These are phyloP conservation scores for Cytospora mali DNA, from an alignment of 2,329 filamentous ascomycete species.

Conservation along the genomic window DNA sequence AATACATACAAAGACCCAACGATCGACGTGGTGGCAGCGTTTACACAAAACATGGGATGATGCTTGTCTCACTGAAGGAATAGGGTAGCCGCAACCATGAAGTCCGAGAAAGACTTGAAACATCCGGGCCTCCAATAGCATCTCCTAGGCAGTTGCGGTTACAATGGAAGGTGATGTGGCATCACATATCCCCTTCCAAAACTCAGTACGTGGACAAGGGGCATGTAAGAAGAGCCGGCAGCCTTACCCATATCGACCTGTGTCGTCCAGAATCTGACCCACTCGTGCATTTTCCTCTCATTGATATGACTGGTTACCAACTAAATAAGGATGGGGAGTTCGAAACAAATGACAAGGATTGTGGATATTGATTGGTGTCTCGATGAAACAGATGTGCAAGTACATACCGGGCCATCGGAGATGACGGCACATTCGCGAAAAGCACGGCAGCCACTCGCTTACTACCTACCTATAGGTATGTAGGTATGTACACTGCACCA, in stretches of 20 bases:
- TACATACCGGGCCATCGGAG: background rate
- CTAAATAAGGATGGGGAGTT: background rate
- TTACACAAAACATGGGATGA: background rate
- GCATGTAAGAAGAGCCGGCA: background rate
- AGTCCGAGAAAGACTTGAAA: background rate
- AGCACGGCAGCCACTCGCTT: background rate
- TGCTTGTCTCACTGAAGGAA: background rate
- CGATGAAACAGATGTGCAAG: background rate
- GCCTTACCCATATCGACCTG: background rate
- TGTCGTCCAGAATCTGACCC: background rate
- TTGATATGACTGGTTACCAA: background rate
- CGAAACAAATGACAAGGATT: background rate
- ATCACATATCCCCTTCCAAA: background rate
- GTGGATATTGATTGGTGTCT: background rate
- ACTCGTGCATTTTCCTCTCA: background rate
- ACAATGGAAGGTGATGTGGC: background rate
- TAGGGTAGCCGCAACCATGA: background rate
- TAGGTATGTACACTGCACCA: background rate
- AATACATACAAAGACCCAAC: background rate
- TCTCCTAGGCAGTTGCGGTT: background rate
- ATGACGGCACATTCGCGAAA: background rate
- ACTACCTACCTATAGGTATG: too few species aligned
- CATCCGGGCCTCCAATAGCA: background rate
- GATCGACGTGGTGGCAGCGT: conserved; percentile 15
- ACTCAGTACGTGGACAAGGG: background rate